Conservation (phyloP, 225 moss, liverwort and hornwort species). For the Takakia lepidozioides region DNA sequence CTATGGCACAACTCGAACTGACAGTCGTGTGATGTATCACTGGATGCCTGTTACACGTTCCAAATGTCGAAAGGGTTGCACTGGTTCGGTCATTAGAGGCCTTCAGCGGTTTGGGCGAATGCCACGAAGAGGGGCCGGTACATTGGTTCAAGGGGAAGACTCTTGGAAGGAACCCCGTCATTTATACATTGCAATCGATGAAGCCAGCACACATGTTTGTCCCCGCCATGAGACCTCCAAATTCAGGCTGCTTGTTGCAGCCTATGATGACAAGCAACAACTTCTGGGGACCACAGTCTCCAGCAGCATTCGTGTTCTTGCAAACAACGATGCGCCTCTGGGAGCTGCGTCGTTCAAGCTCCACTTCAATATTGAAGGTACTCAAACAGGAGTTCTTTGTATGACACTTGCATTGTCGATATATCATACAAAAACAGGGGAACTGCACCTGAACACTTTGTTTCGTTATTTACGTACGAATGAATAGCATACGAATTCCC, state of each 20-base stretch:
- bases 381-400: no score
- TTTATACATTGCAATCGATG: slow-evolving; percentile 95
- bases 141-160: slow-evolving; percentile 75
- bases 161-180: slow-evolving; percentile 99
- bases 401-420: no score
- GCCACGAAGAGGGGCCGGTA: slow-evolving; percentile 85
- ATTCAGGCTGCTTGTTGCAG: slow-evolving; percentile 90
- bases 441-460: no score
- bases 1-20: slow-evolving; percentile 49
- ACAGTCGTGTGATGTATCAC: slow-evolving; percentile 59
- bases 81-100: slow-evolving; percentile 91
- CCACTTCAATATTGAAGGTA: slow-evolving; percentile 95
- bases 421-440: no score
- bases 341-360: slow-evolving; percentile 97
- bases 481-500: no score
- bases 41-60: slow-evolving; percentile 98
- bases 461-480: no score
- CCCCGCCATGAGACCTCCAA: slow-evolving; percentile 90
- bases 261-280: slow-evolving; percentile 81
- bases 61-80: slow-evolving; percentile 96
- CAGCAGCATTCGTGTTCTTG: slow-evolving; percentile 96
- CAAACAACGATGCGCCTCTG: slow-evolving; percentile 97
- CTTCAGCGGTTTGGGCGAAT: slow-evolving; percentile 97
- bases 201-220: slow-evolving; percentile 98
- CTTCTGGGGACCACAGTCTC: slow-evolving; percentile 93